These are phyloP conservation scores for Ogataea ganodermae DNA, from an alignment of 805 yeast genomes.

Conservation along the genomic window DNA sequence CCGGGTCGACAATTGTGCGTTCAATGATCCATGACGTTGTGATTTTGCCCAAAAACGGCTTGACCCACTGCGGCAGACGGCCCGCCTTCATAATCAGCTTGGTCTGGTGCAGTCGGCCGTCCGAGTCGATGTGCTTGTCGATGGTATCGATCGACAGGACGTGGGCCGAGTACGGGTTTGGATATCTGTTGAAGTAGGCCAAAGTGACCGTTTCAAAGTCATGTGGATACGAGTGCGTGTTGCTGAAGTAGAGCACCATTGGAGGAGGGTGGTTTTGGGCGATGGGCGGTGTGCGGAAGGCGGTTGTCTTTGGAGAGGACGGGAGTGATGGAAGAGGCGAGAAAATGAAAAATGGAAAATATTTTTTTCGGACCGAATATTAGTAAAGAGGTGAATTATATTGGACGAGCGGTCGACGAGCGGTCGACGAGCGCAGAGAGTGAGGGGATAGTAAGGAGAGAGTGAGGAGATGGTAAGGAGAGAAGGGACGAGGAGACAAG, in stretches of 20 bases:
- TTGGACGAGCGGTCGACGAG: background rate
- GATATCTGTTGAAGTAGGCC: conserved; percentile 75
- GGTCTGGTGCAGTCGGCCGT: conserved; percentile 70
- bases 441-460: background rate
- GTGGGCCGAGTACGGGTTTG: conserved; percentile 82
- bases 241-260: conserved; percentile 68
- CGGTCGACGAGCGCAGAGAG: background rate
- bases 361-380: background rate
- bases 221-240: conserved; percentile 56
- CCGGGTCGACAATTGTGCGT: conserved; percentile 70
- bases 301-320: background rate
- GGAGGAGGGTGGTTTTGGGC: background rate
- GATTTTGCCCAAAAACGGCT: conserved; percentile 69
- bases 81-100: conserved; percentile 78
- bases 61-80: conserved; percentile 75
- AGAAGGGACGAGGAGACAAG: too few relatives aligned
- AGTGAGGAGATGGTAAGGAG: too few relatives aligned
- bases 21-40: conserved; percentile 83
- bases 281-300: background rate
- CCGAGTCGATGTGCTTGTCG: conserved; percentile 53
- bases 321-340: background rate
- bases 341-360: background rate
- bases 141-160: conserved; percentile 83
- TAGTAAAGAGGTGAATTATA: background rate
- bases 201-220: conserved; percentile 73